Base-by-base conservation (phyloP, 495 filamentous ascomycete species). In the Xylaria intraflava region DNA sequence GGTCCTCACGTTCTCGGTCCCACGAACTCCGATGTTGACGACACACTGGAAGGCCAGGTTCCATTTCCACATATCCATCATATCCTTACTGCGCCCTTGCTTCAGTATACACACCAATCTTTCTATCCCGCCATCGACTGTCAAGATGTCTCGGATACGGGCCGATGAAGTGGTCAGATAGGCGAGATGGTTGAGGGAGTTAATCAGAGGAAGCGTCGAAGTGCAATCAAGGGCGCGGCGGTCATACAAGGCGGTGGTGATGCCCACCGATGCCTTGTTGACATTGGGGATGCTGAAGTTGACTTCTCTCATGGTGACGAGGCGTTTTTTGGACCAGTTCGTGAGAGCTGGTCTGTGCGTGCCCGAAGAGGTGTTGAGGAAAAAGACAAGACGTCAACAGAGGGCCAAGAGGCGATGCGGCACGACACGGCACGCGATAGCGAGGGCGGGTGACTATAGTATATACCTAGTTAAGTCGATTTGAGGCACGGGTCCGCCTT, bases 31-130 rank as follows among this genome's bases (percentile, higher is more conserved):
- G 65, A 98, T 96, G 68, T 98, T 98, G 65, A 97, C 90, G 27
- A 96, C 91, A 68, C 94, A 97, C 65, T 97, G 93, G 65, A 98
- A 96, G 39, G 93, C 93, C 47, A 98, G 78, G 64, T 96, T 98
- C 93, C 93, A 98, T 75, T 97, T 97, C 94, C 93, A 98, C 87
- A 94, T 94, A 65, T 95, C 91, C 91, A 96, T 96, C 84, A 96
- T 83, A 68, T 97, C 90, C 74, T 90, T 90, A 65, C 88, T 95
- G 67, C 90, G 79, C 57, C 93, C 93, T 69, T 93, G 87, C 72
- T 98, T 98, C 64, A 98, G 81, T 66, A 98, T 96, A 79, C 89
- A 95, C 66, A 98, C 89, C 57, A 98, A 73, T 57, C 92, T 72
- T 78, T 98, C 93, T 63, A 97, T 89, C 43, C 93, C 93, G 69